These are phyloP conservation scores for Eragrostis tef DNA, from an alignment of 202 grass and related monocot species.

Conservation along the genomic window DNA sequence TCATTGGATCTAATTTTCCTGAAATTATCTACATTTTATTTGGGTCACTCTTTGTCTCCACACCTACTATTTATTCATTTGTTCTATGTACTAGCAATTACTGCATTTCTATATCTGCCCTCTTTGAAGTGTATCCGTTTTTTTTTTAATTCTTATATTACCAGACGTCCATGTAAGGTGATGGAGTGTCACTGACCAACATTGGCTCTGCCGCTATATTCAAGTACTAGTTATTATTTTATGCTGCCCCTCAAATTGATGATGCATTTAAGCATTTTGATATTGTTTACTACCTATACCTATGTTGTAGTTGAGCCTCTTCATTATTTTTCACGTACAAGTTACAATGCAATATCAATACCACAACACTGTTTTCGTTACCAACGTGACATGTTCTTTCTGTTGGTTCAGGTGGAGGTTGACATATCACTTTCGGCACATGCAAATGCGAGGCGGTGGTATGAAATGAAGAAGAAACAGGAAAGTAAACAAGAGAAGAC, in stretches of 20 bases:
- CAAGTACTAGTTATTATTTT: neutral
- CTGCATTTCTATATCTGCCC: constrained; percentile 1
- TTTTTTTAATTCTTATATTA: constrained; percentile 10
- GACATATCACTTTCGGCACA: constrained; percentile 95
- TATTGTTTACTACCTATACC: constrained; percentile 34
- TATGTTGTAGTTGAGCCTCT: constrained; percentile 11
- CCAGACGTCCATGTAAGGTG: neutral
- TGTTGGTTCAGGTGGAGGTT: constrained; percentile 76
- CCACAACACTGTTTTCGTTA: neutral
- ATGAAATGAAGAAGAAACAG: constrained; percentile 98
- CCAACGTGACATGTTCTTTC: constrained; percentile 21
- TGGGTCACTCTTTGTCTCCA: neutral
- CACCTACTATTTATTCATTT: constrained; percentile 25
- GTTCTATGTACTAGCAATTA: neutral
- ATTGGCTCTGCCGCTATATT: constrained; percentile 9
- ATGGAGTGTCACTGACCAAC: neutral
- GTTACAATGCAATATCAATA: constrained; percentile 24
- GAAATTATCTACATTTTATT: neutral
- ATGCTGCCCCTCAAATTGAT: constrained; percentile 28
- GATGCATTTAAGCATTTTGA: constrained; percentile 37
- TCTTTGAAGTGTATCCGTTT: neutral
- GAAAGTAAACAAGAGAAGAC: constrained; percentile 98
- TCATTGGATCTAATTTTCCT: constrained; percentile 17
- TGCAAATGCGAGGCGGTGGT: constrained; percentile 96
- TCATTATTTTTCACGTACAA: neutral